Evolutionary conservation across 2,329 filamentous ascomycete genomes (phyloP).

Genomic region (Alternaria sp.): DNA sequence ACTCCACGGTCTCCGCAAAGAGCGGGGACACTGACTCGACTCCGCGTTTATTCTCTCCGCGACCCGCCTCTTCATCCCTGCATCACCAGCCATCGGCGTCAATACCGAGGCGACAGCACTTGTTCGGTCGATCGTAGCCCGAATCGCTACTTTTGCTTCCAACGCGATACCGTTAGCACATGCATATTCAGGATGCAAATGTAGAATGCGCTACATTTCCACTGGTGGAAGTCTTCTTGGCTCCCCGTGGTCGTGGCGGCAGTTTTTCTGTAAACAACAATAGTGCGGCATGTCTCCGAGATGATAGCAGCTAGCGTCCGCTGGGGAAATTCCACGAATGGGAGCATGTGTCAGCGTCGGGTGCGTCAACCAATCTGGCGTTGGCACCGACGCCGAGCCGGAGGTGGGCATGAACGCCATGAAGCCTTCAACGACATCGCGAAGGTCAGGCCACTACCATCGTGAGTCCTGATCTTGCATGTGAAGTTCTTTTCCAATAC

Average conservation of each 20-base stretch:
- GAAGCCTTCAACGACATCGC: constrained; percentile 17
- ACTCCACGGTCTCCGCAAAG: constrained; percentile 26
- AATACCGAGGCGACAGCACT: constrained; percentile 15
- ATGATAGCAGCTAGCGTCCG: not conserved
- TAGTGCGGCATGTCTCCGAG: constrained; percentile 1
- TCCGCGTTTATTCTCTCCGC: constrained; percentile 21
- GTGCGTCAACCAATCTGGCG: constrained; percentile 5
- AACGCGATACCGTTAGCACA: constrained; percentile 6
- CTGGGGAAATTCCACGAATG: constrained; percentile 11
- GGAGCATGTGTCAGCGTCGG: not conserved
- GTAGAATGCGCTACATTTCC: not conserved
- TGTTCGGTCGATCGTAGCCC: constrained; percentile 20
- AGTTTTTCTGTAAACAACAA: not conserved
- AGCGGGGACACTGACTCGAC: constrained; percentile 19
- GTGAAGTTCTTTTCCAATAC: not conserved
- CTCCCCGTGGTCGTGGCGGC: not conserved
- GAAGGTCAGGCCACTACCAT: constrained; percentile 9
- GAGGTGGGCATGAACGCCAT: constrained; percentile 8
- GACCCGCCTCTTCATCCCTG: constrained; percentile 9
- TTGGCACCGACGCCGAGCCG: constrained; percentile 11
- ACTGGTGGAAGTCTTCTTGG: constrained; percentile 16
- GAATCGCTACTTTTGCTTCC: constrained; percentile 3
- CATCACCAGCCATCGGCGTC: constrained; percentile 5
- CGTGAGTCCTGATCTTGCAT: not conserved
- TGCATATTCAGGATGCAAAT: not conserved